Base-by-base conservation (phyloP, 1,284 basidiomycete genomes). In the Puccinia hordei region DNA sequence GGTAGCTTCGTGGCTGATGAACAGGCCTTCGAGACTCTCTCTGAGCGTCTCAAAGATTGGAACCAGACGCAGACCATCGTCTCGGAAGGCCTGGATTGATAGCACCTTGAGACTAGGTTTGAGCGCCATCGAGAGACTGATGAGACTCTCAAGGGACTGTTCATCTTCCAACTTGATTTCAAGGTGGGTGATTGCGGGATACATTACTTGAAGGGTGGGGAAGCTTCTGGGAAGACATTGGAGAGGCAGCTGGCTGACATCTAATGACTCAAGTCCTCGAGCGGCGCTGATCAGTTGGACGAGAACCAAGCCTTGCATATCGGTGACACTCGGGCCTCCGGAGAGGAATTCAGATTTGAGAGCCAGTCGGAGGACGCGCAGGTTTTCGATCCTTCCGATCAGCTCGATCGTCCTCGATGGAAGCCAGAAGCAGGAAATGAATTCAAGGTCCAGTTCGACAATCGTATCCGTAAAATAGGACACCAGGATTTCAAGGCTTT, bases 391-490 rank as follows among this genome's bases (percentile, higher is more conserved):
- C 2, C 53, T 8, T 17, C 66, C 76, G 19, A 78, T 59, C 27
- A 49, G 30, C 24, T 71, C 65, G 15, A 78, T 55, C 12, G 76
- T 71, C 22, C 53, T 53, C 19, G 3, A 8, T 9, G 76, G 66
- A 51, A 78, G 51, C 35, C 41, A 65, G 55, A 78, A 61, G 22
- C 22, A 19, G 55, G 51, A 15, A 9, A 78, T 61, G 17, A 78
- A 71, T 59, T 78, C 76, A 2, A 78, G 57, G 12, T 78, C 65
- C 33, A 78, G 38, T 51, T 78, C 76, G 53, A 51, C 65, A n/a
- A 78, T 46, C 33, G 65, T 78, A 49, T 78, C 66, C 15, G 35
- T 12, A 35, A 71, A 78, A 19, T 71, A 61, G n/a, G 13, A 13
- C 24, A 63, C 27, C 35, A 75, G 44, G 57, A 24, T 19, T 15